Base-by-base conservation (phyloP, 768 basidiomycete genomes). In the Russula ochroleuca region DNA sequence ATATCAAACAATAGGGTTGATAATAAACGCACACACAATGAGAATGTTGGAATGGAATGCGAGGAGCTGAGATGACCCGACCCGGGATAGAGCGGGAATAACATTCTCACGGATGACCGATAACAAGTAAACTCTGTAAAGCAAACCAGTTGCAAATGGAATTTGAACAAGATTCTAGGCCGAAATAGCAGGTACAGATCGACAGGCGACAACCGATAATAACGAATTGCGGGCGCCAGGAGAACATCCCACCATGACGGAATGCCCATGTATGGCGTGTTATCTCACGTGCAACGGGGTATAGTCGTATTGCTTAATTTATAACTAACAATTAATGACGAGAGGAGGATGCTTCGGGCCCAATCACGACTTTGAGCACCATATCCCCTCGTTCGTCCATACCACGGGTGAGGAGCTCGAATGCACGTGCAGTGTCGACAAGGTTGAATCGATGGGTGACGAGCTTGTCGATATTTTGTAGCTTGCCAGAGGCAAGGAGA, bases 291-390 rank as follows among this genome's bases (percentile, higher is more conserved):
- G 59, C 41, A 50, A 65, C 28, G 54, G 61, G 64, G 64, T 65
- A 65, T 65, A 65, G 13, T 65, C 55, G 60, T 61, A 56, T 38
- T 61, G 54, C 48, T 41, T 61, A 55, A 64, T 23, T 54, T 59
- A 47, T 47, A 64, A 59, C 19, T 6, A 49, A 41, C 37, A n/a
- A 54, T 57, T 17, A 64, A 54, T 41, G 63, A 43, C 52, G 66
- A 55, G 53, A 58, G 14, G 41, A 33, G 31, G 49, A 9, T 55
- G 50, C 14, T 40, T 60, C 64, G 37, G 78, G 70, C 19, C 78
- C 85, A 61, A 98, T 83, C 83, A 97, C 86, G 62, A 96, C 83
- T 79, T 98, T 98, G 72, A 98, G 80, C 40, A 97, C 91, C 78
- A 95, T 80, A 35, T 83, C 81, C 10, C 92, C 94, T 3, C 83